Base-by-base conservation (phyloP, 225 moss, liverwort and hornwort species). In the Bryoerythrophyllum caledonicum region DNA sequence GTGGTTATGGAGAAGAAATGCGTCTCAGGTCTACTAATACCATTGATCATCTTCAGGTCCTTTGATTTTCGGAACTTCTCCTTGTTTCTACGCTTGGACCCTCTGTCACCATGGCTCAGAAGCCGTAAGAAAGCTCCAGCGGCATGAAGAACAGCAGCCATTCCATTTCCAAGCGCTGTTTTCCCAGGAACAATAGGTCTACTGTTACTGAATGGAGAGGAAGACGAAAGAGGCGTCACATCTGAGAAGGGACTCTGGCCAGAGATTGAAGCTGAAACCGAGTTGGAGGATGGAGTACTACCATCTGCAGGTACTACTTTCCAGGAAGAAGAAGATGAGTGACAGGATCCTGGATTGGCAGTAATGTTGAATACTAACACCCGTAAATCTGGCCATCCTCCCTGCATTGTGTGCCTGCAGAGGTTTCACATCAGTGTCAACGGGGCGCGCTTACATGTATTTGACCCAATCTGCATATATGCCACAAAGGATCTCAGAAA, bases 351-450 rank as follows among this genome's bases (percentile, higher is more conserved):
- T 43, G 67, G 48, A 73, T 67, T 87, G 67, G 57, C 32, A 74
- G 10, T 40, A 23, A 81, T 70, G 63, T 76, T 74, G 13, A 87
- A 71, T 25, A 81, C 67, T 61, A 86, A 56, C 60, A 73, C 79
- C 79, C 81, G 84, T 10, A 87, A 82, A 87, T 87, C 76, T 27
- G 53, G 74, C 87, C 87, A 87, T 34, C 87, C 81, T 71, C 87
- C 87, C 74, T 87, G 84, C 87, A 87, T 87, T 82, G 58, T 77
- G 70, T 28, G n/a, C n/a, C 72, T 81, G 11, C 65, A 81, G 62
- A 61, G 32, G 6, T 10, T 21, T 74, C 30, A 76, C 60, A 82
- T 73, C 66, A 85, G 82, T 41, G 49, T 43, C 79, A 65, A 66
- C 9, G 70, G 16, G 58, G 60, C 43, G 24, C 13, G 35, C 55